phyloP scores from a whole-genome alignment of 2,329 filamentous ascomycete genomes.

The Nannizziopsis arthrosporioides region DNA sequence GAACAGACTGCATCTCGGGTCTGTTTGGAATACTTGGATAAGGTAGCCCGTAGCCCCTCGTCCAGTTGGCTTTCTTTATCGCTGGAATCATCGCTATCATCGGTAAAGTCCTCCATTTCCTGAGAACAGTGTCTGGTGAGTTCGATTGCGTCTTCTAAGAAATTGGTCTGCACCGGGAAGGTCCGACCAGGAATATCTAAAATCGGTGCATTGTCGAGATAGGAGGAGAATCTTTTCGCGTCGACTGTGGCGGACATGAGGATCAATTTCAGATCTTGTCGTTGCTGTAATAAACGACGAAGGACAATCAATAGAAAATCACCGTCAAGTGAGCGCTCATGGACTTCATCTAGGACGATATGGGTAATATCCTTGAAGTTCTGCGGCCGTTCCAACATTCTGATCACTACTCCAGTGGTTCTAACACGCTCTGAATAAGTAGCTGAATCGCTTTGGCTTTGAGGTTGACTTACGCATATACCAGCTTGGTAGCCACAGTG shows the following conservation, averaged over 20 bases:
- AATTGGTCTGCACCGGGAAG: slow-evolving; percentile 79
- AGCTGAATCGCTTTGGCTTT: slow-evolving; percentile 33
- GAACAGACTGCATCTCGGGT: slow-evolving; percentile 64
- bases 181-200: slow-evolving; percentile 86
- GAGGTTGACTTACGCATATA: slow-evolving; percentile 59
- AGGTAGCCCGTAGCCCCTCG: slow-evolving; percentile 48
- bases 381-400: slow-evolving; percentile 85
- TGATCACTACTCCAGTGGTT: slow-evolving; percentile 77
- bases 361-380: slow-evolving; percentile 85
- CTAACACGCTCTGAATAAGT: slow-evolving; percentile 17
- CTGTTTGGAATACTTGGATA: slow-evolving; percentile 61
- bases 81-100: slow-evolving; percentile 34
- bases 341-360: slow-evolving; percentile 91
- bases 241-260: slow-evolving; percentile 98
- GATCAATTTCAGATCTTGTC: slow-evolving; percentile 79
- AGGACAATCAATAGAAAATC: slow-evolving; percentile 91
- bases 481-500: slow-evolving; percentile 65
- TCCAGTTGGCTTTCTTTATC: slow-evolving; percentile 36
- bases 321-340: slow-evolving; percentile 91
- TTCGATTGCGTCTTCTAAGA: slow-evolving; percentile 86
- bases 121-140: slow-evolving; percentile 63
- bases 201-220: slow-evolving; percentile 73
- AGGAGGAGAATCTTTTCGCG: slow-evolving; percentile 78
- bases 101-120: slow-evolving; percentile 41
- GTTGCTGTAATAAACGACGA: slow-evolving; percentile 62